Evolutionary conservation across 164 flowering plant species (phyloP), one percentile per base, ranked within the genome.

Genomic region (Piper betle): DNA sequence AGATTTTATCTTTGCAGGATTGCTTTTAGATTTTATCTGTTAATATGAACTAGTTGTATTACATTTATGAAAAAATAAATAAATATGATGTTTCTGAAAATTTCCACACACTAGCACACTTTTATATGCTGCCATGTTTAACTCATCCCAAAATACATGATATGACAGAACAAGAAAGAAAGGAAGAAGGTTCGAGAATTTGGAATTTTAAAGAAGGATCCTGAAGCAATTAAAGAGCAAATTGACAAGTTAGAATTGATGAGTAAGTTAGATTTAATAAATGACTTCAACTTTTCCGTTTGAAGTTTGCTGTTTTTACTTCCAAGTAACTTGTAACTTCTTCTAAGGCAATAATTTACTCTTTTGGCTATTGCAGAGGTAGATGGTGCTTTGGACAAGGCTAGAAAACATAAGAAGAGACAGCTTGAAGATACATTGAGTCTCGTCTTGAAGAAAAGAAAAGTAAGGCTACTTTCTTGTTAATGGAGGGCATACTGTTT

Each of bases 301-400:
- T 38, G 42, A 15, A 16, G 9, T 54, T 25, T 25, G 12, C 50
- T 2, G 3, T 9, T 46, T 46, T 46, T 46, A 12, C 15, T 12
- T 15, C 15, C 10, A 6, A 2, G 10, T 46, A 12, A 46, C 50
- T 46, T 46, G 15, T 3, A 46, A 6, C 15, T 46, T 46, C 50
- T 46, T 10, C 0, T 46, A 46, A 10, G 50, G 50, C 50, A 46
- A 2, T 15, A 46, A 46, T 46, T 46, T 46, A 3, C 50, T 46
- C 50, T 1, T 46, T 5, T 46, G 50, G 50, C 11, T 46, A 15
- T 46, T 46, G 15, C 86, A 93, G 96, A 93, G 80, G 97, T 95
- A 53, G 98, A 93, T 75, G 98, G 98, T 74, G 97, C 98, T 66
- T 67, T 93, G 60, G 98, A 93, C 73, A 93, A 93, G 82, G 97